A percentile compares a stretch with the other conserved stretches of the same genome.
Conservation (phyloP, 1,139 yeast species). For the Pichia sp. region DNA sequence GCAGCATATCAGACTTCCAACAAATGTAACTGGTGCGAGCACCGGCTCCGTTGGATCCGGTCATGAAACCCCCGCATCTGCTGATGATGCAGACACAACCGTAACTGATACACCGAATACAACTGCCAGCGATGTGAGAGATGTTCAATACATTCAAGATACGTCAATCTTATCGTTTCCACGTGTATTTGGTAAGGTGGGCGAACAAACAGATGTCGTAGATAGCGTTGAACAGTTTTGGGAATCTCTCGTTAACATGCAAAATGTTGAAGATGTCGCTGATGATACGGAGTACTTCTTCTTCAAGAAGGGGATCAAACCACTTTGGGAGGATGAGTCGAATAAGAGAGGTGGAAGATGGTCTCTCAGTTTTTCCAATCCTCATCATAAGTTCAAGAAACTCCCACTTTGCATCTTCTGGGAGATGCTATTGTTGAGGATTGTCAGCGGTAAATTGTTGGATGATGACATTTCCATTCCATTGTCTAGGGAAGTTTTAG, state of each 20-base stretch:
- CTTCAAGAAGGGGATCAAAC: conserved; percentile 58
- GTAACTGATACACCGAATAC: neutral
- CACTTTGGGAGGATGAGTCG: conserved; percentile 68
- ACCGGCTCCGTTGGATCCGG: neutral
- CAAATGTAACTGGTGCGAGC: neutral
- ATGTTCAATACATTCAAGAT: conserved; percentile 15
- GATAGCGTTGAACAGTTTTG: conserved; percentile 60
- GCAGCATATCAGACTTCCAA: conserved; percentile 16
- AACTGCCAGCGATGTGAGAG: conserved; percentile 5
- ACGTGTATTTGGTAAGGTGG: conserved; percentile 10
- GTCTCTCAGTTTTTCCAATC: conserved; percentile 30
- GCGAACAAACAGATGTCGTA: conserved; percentile 29
- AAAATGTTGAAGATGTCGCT: conserved; percentile 41
- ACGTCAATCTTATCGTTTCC: conserved; percentile 21
- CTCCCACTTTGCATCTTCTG: conserved; percentile 5
- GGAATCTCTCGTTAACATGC: conserved; percentile 42
- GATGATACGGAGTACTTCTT: conserved; percentile 53
- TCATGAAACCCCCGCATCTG: neutral
- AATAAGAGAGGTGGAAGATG: conserved; percentile 62
- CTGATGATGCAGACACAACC: conserved; percentile 1
- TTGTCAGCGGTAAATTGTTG: conserved; percentile 9
- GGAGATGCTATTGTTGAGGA: conserved; percentile 10
- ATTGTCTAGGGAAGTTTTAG: conserved; percentile 4
- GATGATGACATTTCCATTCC: conserved; percentile 3
- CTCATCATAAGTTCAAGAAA: conserved; percentile 3